A percentile compares a stretch with the other conserved stretches of the same genome.
These are phyloP conservation scores for Cornus florida DNA, from an alignment of 148 eudicot genomes.

Conservation along the genomic window DNA sequence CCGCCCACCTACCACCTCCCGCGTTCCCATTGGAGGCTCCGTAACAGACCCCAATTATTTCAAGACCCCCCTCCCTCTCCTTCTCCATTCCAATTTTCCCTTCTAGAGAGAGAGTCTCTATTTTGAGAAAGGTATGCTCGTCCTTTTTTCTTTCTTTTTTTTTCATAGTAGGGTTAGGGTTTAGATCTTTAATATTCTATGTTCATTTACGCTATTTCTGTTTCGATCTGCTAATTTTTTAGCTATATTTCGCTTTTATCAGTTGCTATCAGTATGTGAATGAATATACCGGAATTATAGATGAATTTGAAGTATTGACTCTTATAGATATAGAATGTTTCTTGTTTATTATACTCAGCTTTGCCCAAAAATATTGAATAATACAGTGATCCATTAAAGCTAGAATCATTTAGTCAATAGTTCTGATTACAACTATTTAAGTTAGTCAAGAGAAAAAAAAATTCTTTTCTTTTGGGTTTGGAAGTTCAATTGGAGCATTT, in stretches of 20 bases:
- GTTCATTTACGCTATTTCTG: not conserved
- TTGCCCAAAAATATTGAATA: not conserved
- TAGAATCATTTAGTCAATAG: not conserved
- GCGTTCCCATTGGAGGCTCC: conserved; percentile 2
- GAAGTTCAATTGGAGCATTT: not conserved
- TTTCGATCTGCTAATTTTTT: too few species aligned
- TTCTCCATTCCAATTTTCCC: not conserved
- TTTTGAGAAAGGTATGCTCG: not conserved
- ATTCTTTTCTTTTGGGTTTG: too few species aligned
- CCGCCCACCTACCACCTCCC: conserved; percentile 5
- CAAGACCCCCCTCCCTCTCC: not conserved
- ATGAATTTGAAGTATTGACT: not conserved
- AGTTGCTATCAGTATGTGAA: too few species aligned
- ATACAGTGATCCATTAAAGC: not conserved
- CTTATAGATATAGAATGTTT: too few species aligned
- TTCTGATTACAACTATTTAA: too few species aligned
- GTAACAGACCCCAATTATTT: not conserved
- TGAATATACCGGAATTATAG: too few species aligned
- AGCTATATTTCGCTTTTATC: too few species aligned
- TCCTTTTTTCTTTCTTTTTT: not conserved
- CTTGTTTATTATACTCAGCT: not conserved
- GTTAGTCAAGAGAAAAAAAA: too few species aligned
- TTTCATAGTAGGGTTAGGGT: not conserved
- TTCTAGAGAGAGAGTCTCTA: not conserved
- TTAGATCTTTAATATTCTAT: not conserved